Percentiles rank a stretch among this genome's conserved stretches.
phyloP scores from a whole-genome alignment of 495 filamentous ascomycete species.

The Pseudotulostoma volvatum region DNA sequence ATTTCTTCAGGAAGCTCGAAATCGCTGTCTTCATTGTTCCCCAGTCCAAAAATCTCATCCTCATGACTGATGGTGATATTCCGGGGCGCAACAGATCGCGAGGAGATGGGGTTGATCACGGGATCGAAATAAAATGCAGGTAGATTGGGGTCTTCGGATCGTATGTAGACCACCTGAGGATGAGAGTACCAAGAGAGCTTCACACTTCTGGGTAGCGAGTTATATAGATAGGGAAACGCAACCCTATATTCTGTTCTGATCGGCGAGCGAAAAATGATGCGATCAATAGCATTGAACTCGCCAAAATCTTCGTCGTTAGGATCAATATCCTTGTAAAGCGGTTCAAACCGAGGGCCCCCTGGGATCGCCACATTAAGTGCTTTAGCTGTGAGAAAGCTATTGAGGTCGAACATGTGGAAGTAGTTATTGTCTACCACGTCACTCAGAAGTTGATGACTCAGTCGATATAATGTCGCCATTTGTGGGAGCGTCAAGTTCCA shows the following conservation, averaged over 20 bases:
- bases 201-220: conserved; percentile 87
- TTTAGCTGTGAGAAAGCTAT: conserved; percentile 92
- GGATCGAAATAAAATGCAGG: conserved; percentile 98
- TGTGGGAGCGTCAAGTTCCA: conserved; percentile 93
- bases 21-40: conserved; percentile 73
- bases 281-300: conserved; percentile 98
- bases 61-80: conserved; percentile 87
- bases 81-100: conserved; percentile 83
- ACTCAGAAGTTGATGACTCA: conserved; percentile 80
- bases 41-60: conserved; percentile 81
- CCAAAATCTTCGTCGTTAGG: conserved; percentile 99
- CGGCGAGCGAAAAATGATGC: conserved; percentile 94
- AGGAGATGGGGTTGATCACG: conserved; percentile 93
- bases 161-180: conserved; percentile 82
- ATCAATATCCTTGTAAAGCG: conserved; percentile 96
- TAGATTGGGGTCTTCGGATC: conserved; percentile 72
- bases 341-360: conserved; percentile 93
- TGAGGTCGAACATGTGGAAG: conserved; percentile 93
- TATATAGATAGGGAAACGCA: conserved; percentile 88
- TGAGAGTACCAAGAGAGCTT: conserved; percentile 87
- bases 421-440: conserved; percentile 94
- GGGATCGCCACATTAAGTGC: conserved; percentile 94
- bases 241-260: conserved; percentile 95
- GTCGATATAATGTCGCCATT: conserved; percentile 87
- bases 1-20: conserved; percentile 70